phyloP scores from a whole-genome alignment of 2,329 filamentous ascomycete genomes.

The Microthyrium microscopicum region DNA sequence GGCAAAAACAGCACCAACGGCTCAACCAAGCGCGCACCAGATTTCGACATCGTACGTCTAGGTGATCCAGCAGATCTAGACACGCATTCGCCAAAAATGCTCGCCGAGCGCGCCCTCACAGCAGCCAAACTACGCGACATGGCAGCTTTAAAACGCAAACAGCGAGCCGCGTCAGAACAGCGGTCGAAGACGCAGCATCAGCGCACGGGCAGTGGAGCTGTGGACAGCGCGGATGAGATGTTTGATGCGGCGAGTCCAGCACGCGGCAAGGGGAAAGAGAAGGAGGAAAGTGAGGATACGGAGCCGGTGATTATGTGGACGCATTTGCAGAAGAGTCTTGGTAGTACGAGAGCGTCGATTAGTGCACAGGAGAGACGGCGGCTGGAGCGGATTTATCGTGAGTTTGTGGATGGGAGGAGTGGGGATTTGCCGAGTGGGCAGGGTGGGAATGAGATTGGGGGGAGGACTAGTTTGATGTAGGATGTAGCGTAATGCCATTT shows the following conservation, averaged over 20 bases:
- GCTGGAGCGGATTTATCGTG: conserved; percentile 66
- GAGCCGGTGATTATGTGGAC: conserved; percentile 75
- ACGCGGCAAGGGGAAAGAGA: conserved; percentile 10
- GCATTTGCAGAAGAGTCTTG: conserved; percentile 64
- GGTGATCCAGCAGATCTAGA: too few relatives aligned
- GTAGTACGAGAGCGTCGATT: conserved; percentile 67
- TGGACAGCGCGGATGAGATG: not conserved
- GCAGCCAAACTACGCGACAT: conserved; percentile 68
- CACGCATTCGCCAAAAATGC: conserved; percentile 40
- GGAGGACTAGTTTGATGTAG: conserved; percentile 83
- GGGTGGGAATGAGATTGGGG: conserved; percentile 80
- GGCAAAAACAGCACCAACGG: conserved; percentile 11
- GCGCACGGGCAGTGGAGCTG: not conserved
- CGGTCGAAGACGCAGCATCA: conserved; percentile 1
- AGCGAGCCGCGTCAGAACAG: conserved; percentile 21
- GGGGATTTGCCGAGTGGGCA: conserved; percentile 93
- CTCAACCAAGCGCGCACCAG: conserved; percentile 20
- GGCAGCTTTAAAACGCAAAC: conserved; percentile 50
- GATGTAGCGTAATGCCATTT: too few relatives aligned
- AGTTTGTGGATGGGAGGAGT: conserved; percentile 84
- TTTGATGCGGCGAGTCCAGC: not conserved
- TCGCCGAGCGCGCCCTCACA: conserved; percentile 67
- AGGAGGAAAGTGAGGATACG: conserved; percentile 29
- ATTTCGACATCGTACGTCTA: too few relatives aligned
- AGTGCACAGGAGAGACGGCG: conserved; percentile 58